phyloP scores from a whole-genome alignment of 202 grass and related monocot species.

The Alloteropsis angusta region DNA sequence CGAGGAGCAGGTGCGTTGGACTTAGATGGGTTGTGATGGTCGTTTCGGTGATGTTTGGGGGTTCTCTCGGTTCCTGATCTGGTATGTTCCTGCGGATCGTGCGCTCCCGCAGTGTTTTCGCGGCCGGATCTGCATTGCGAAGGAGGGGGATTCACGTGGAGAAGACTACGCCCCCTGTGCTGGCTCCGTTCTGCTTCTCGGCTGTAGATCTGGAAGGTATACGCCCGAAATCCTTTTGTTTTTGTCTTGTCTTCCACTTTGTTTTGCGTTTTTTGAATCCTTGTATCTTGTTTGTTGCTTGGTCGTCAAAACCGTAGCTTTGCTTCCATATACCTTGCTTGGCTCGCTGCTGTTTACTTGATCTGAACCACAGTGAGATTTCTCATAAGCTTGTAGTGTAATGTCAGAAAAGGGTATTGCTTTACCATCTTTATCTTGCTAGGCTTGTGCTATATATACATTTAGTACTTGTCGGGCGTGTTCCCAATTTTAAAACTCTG shows the following conservation, averaged over 20 bases:
- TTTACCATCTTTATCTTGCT: not conserved
- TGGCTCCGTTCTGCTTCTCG: not conserved
- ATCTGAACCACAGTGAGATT: not conserved
- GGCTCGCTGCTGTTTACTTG: not conserved
- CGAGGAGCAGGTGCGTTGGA: not conserved
- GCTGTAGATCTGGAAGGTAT: conserved; percentile 37
- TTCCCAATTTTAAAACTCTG: not conserved
- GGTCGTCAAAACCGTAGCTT: not conserved
- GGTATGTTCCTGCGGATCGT: not conserved
- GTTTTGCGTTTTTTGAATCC: not conserved
- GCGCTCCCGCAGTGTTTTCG: not conserved
- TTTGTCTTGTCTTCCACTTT: not conserved
- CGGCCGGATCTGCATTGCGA: not conserved
- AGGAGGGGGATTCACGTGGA: not conserved
- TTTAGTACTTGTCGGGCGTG: too few species aligned
- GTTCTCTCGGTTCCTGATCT: not conserved
- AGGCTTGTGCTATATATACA: too few species aligned
- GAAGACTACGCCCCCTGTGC: not conserved
- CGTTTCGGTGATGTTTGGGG: not conserved
- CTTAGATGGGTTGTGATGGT: not conserved
- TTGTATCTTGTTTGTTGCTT: not conserved
- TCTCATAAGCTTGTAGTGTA: not conserved
- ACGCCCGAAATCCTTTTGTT: too few species aligned
- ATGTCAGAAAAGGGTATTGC: not conserved
- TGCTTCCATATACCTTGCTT: not conserved